A percentile compares a stretch with the other conserved stretches of the same genome.
phyloP scores from a whole-genome alignment of 371 early-diverging fungal genomes.

The Neoconidiobolus thromboides region DNA sequence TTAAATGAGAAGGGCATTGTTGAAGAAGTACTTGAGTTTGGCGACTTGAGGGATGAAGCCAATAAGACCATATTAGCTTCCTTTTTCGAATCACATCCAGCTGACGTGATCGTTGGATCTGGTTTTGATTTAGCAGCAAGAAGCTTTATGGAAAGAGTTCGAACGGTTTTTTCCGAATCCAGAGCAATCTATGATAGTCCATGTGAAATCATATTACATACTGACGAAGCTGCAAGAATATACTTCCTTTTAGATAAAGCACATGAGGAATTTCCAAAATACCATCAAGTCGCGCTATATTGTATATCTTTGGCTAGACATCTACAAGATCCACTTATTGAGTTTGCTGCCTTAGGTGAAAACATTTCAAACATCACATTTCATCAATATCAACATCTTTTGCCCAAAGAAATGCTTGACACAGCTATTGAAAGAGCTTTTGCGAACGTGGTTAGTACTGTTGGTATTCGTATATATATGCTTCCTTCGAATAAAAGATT shows the following conservation, averaged over 20 bases:
- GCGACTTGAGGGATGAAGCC: constrained; percentile 35
- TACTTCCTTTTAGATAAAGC: constrained; percentile 58
- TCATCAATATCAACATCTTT: constrained; percentile 55
- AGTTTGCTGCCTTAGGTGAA: constrained; percentile 61
- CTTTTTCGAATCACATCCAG: constrained; percentile 34
- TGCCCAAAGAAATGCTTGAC: constrained; percentile 38
- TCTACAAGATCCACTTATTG: constrained; percentile 68
- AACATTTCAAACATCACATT: constrained; percentile 45
- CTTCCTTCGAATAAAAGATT: constrained; percentile 45
- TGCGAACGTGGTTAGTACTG: constrained; percentile 64
- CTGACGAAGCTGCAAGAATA: constrained; percentile 76
- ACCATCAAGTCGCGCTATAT: constrained; percentile 56
- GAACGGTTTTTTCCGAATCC: constrained; percentile 30
- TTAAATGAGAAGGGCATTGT: constrained; percentile 59
- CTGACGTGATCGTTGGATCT: constrained; percentile 66
- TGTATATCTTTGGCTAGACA: constrained; percentile 71
- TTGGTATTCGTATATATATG: constrained; percentile 81
- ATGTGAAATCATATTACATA: constrained; percentile 31
- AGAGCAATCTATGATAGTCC: constrained; percentile 9
- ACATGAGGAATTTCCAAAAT: constrained; percentile 46
- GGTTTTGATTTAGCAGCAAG: constrained; percentile 60
- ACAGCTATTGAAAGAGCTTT: constrained; percentile 63
- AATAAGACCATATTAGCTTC: constrained; percentile 26
- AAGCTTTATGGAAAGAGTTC: constrained; percentile 43
- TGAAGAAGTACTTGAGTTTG: constrained; percentile 37